phyloP scores from a whole-genome alignment of 208 protist genomes.

The Wallacemonas rigidus region DNA sequence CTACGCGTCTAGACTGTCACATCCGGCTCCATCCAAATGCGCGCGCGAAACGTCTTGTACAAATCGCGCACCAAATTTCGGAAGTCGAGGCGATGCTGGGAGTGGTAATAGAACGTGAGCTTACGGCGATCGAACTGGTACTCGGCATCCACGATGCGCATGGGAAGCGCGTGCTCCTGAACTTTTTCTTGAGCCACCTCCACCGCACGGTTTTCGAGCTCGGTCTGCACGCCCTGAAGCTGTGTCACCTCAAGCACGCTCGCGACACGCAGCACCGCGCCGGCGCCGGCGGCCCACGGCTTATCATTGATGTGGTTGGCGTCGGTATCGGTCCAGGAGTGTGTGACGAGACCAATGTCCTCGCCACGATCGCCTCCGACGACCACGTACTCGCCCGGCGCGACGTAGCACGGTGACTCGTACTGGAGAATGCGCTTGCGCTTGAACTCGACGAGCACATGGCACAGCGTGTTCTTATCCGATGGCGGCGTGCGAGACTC shows the following conservation, averaged over 20 bases:
- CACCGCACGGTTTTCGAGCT: conserved; percentile 82
- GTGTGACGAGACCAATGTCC: conserved; percentile 89
- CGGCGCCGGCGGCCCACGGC: conserved; percentile 62
- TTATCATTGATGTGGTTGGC: conserved; percentile 30
- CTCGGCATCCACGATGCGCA: conserved; percentile 92
- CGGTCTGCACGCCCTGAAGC: conserved; percentile 87
- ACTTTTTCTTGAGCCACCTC: conserved; percentile 88
- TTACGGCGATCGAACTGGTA: conserved; percentile 94
- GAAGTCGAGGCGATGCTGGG: conserved; percentile 87
- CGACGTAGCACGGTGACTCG: conserved; percentile 72
- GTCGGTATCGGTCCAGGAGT: conserved; percentile 50
- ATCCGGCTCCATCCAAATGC: conserved; percentile 93
- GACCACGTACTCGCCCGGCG: conserved; percentile 86
- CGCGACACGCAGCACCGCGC: conserved; percentile 79
- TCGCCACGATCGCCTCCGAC: conserved; percentile 92
- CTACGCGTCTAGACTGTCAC: conserved; percentile 26
- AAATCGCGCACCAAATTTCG: conserved; percentile 87
- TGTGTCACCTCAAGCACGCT: conserved; percentile 81
- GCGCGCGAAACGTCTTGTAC: conserved; percentile 90
- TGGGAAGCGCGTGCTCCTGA: conserved; percentile 78
- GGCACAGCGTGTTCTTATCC: conserved; percentile 66
- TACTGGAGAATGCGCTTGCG: conserved; percentile 85
- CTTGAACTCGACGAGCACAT: conserved; percentile 93
- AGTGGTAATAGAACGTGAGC: conserved; percentile 92
- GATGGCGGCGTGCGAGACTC: conserved; percentile 46